Evolutionary conservation across 129 eudicot genomes (phyloP).

Genomic region (Gnaphalium uliginosum): DNA sequence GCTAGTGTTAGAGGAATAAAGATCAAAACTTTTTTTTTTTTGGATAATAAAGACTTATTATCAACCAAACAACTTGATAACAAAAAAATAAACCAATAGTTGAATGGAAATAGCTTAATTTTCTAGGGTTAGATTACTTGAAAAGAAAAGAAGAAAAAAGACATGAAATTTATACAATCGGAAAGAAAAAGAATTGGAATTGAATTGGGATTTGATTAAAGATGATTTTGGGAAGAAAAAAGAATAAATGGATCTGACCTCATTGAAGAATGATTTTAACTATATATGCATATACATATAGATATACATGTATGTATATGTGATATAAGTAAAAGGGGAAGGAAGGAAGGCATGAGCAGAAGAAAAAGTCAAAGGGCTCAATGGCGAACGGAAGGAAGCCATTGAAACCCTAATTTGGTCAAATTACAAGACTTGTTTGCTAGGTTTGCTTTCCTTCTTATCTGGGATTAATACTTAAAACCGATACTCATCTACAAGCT

Average conservation of each 20-base stretch:
- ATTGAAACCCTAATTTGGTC: too few species aligned
- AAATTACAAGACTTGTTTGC: too few species aligned
- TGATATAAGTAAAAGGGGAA: background rate
- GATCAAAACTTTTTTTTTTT: background rate
- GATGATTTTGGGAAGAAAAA: slow-evolving; percentile 3
- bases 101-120: slow-evolving; percentile 23
- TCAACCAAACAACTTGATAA: slow-evolving; percentile 32
- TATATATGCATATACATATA: too few species aligned
- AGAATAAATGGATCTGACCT: slow-evolving; percentile 28
- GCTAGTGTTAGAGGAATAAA: slow-evolving; percentile 24
- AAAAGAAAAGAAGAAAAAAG: slow-evolving; percentile 7
- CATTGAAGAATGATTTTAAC: slow-evolving; percentile 3
- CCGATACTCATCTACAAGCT: background rate
- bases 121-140: slow-evolving; percentile 12
- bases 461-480: background rate
- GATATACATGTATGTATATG: too few species aligned
- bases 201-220: slow-evolving; percentile 11
- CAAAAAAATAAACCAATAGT: slow-evolving; percentile 25
- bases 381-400: slow-evolving; percentile 12
- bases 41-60: background rate
- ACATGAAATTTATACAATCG: slow-evolving; percentile 15
- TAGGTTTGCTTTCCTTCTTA: background rate
- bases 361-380: slow-evolving; percentile 28
- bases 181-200: slow-evolving; percentile 20
- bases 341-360: slow-evolving; percentile 22